phyloP scores from a whole-genome alignment of 116 monocot species.

The Trichopus zeylanicus region DNA sequence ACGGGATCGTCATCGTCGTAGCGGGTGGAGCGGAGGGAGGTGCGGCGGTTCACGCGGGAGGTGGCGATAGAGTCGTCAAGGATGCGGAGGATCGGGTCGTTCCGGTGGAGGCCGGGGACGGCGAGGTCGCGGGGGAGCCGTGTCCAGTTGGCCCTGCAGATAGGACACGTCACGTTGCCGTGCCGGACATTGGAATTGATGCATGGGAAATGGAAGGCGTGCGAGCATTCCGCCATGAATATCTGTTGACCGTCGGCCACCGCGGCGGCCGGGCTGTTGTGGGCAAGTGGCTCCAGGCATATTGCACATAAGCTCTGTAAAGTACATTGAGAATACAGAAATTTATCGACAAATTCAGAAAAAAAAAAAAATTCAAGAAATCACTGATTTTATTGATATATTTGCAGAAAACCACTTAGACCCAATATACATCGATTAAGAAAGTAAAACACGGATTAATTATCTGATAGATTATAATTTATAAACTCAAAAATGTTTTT shows the following conservation, averaged over 20 bases:
- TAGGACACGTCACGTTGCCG: constrained; percentile 74
- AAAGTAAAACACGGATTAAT: too few species aligned
- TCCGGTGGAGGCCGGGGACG: constrained; percentile 5
- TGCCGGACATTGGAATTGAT: constrained; percentile 82
- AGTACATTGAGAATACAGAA: neutral
- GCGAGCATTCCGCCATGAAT: constrained; percentile 74
- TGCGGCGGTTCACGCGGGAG: constrained; percentile 74
- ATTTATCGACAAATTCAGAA: neutral
- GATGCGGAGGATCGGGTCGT: constrained; percentile 79
- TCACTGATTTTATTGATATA: too few species aligned
- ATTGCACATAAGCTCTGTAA: constrained; percentile 62
- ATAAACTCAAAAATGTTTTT: too few species aligned
- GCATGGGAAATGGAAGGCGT: constrained; percentile 80
- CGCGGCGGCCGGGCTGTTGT: neutral
- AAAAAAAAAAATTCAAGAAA: neutral
- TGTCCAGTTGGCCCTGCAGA: constrained; percentile 84
- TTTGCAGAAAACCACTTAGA: too few species aligned
- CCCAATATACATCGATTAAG: too few species aligned
- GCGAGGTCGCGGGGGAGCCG: constrained; percentile 58
- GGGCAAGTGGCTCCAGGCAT: constrained; percentile 62
- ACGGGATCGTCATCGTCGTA: constrained; percentile 85
- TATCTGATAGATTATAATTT: too few species aligned
- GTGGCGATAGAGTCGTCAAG: constrained; percentile 83
- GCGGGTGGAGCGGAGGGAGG: constrained; percentile 50
- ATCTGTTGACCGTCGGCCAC: constrained; percentile 11